Evolutionary conservation across 441 rosid species (phyloP), one percentile per base, ranked within the genome.

Genomic region (Erodium trifolium): DNA sequence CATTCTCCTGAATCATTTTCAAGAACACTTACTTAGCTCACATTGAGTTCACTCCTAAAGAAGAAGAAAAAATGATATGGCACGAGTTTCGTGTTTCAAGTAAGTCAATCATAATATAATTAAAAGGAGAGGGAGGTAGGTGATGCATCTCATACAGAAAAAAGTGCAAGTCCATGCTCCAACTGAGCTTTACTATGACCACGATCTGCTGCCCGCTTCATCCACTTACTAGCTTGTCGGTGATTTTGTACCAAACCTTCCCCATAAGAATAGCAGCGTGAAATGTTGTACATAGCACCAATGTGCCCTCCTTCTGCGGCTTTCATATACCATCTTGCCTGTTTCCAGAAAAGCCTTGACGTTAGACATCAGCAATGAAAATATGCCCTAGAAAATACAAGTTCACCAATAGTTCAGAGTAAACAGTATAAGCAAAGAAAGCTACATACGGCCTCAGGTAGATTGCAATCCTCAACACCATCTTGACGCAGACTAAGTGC

Each of bases 101-200:
- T 11, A 13, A 47, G 16, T 4, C 11, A 13, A 47, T 13, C 17
- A 31, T 49, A 19, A 11, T 17, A 57, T 3, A 57, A 65, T 12
- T 12, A 17, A 16, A 27, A 64, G n/a, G 7, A 14, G 63, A 14
- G 19, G 5, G 47, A 41, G 47, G 8, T 5, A 41, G 29, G 2
- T 4, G 63, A 57, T 18, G 29, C 3, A 43, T 19, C 47, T 64
- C 76, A 12, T 64, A 73, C 76, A 4, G 72, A 68, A 43, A 68
- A 73, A 68, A 73, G 68, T 16, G 62, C 60, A 35, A 74, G 73
- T 11, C 77, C 77, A 1, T 74, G 73, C 70, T 74, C 77, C 5
- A 65, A 70, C 27, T 74, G 77, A 69, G 77, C 77, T 70, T 74
- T 74, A 63, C 77, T 70, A 29, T 74, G 77, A 66, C 77, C 77